Evolutionary conservation across 1,139 yeast genomes (phyloP), one percentile per base, ranked within the genome.

Genomic region (Magnusiomyces tetraspermus): DNA sequence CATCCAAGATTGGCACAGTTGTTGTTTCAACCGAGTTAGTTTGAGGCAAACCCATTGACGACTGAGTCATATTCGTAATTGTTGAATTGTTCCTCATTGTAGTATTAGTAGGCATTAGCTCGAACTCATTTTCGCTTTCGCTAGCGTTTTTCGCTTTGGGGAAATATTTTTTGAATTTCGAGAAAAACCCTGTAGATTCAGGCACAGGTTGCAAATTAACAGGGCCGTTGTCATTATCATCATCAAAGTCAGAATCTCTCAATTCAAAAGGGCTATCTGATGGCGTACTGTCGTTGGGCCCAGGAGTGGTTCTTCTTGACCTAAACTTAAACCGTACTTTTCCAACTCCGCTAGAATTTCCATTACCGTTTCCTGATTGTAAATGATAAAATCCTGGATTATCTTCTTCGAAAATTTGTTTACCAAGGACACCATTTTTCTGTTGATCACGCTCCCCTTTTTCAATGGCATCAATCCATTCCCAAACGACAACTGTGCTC

Each of bases 401-500:
- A 46, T 54, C 50, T 45, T 82, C 94, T 58, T 84, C 92, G 62
- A 80, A 85, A 48, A 85, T 81, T 36, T 83, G 80, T 57, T 96
- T 72, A 0, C 97, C 97, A 50, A 88, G 68, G 1, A 88, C 80
- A 1, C 96, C 95, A 54, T 80, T 83, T 51, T 82, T 81, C 60
- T 87, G 95, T 56, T 78, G 78, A n/a, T 74, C 75, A 59, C 78
- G 78, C 70, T 83, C 83, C 30, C 82, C 69, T 17, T 76, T 68
- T 56, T 79, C 79, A 55, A 84, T 77, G 55, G 86, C 76, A 63
- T 86, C 89, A 56, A 87, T 78, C 95, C 96, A 88, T 67, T 86
- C 96, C 96, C 96, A 88, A 0, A 89, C 89, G 13, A 86, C 77
- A 2, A 86, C 89, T n/a, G 64, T 61, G 1, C 71, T 70, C 1